Base-by-base conservation (phyloP, 1,284 basidiomycete genomes). In the Naganishia albida region DNA sequence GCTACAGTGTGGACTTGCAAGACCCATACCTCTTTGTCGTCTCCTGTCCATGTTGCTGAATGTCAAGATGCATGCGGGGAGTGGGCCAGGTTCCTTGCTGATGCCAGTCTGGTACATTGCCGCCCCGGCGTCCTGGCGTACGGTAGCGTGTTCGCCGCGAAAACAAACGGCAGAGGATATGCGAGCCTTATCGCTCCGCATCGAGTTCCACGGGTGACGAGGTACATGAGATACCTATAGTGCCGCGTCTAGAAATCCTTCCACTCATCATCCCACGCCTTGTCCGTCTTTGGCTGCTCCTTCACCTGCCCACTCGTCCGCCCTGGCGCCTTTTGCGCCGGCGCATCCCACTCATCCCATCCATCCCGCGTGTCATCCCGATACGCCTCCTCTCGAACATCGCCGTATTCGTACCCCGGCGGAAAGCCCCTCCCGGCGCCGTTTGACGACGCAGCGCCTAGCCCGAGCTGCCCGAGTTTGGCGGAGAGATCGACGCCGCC, bases 401-500 rank as follows among this genome's bases (percentile, higher is more conserved):
- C 62, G 18, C 30, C 53, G 18, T 50, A 42, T 30, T 39, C 42
- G 26, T 59, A 30, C n/a, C 74, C 74, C 49, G 76, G 74, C 25
- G 71, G 70, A 34, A 71, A 59, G 18, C 30, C 60, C 51, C 28
- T 60, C 4, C 67, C 57, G 12, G 72, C 54, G 49, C 23, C 62
- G 3, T 67, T 57, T 10, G 71, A 73, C 52, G 72, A 71, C 62
- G 74, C 74, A 10, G 70, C 72, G 56, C 54, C 62, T 54, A 48
- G 55, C 56, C 46, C 64, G 18, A 80, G 67, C 46, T 73, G 74
- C 10, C 73, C 74, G 23, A 80, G 65, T 60, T 77, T 73, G 52
- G 76, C 76, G 62, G 77, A 76, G 38, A 80, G 66, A 60, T 80
- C 79, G 15, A 79, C 69, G 2, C 78, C 79, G 0, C 75, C 76